Conservation (phyloP, 345 rosid species). For the Erysimum cheiranthoides region DNA sequence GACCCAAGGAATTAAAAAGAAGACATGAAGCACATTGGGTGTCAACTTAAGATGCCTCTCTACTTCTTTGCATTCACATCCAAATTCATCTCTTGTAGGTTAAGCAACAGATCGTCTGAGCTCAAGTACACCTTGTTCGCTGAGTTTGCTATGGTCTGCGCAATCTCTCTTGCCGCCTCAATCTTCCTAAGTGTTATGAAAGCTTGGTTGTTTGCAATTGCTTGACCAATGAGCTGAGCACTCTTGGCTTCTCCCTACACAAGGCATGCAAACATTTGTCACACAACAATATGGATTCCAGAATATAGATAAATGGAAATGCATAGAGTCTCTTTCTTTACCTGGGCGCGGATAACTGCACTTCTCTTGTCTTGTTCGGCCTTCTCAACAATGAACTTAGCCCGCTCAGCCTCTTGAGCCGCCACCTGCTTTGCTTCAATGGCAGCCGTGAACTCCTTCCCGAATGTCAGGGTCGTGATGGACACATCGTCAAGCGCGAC, state of each 20-base stretch:
- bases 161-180: conserved; percentile 92
- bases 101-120: conserved; percentile 74
- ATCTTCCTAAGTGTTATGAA: conserved; percentile 89
- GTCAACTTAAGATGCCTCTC: conserved; percentile 17
- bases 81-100: conserved; percentile 70
- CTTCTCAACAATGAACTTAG: conserved; percentile 92
- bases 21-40: not conserved
- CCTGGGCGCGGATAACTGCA: conserved; percentile 94
- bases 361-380: conserved; percentile 95
- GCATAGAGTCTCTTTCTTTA: conserved; percentile 30
- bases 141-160: conserved; percentile 69
- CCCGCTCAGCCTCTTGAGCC: conserved; percentile 95
- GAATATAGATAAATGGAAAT: not conserved
- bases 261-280: conserved; percentile 23
- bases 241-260: conserved; percentile 86
- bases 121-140: conserved; percentile 76
- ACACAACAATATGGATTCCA: conserved; percentile 11
- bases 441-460: conserved; percentile 93
- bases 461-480: conserved; percentile 83
- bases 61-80: conserved; percentile 41
- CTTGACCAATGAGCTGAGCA: conserved; percentile 91
- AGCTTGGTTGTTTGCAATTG: conserved; percentile 89
- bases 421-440: conserved; percentile 96
- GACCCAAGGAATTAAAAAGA: conserved; percentile 21
- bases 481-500: conserved; percentile 92